Conservation (phyloP, 2,329 filamentous ascomycete genomes). For the Hymenoscyphus linearis region DNA sequence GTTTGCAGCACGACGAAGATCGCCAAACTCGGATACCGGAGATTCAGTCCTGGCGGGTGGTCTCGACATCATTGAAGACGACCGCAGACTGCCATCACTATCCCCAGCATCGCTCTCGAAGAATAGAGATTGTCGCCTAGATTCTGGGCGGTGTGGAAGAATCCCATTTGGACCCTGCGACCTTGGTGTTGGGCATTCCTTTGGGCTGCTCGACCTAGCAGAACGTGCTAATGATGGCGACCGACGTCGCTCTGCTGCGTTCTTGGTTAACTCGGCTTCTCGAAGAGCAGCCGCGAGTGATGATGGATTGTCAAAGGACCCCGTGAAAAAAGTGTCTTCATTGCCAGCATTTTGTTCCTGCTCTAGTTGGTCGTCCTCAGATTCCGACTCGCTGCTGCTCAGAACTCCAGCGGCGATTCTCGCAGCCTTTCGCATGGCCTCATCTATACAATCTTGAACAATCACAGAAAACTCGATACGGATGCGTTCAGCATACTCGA, state of each 20-base stretch:
- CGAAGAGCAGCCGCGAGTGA: constrained; percentile 50
- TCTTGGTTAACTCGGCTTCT: constrained; percentile 25
- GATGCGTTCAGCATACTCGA: constrained; percentile 94
- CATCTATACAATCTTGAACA: constrained; percentile 93
- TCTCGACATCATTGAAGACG: constrained; percentile 67
- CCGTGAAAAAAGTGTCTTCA: constrained; percentile 48
- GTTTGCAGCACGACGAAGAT: constrained; percentile 69
- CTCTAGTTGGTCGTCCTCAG: constrained; percentile 21
- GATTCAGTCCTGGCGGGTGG: constrained; percentile 73
- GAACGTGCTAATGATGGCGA: constrained; percentile 55
- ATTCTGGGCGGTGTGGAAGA: constrained; percentile 53
- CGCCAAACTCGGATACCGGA: constrained; percentile 79
- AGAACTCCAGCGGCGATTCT: constrained; percentile 80
- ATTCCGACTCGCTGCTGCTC: constrained; percentile 51
- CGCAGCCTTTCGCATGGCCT: constrained; percentile 83
- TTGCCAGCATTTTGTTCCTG: constrained; percentile 39
- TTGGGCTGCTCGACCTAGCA: constrained; percentile 82
- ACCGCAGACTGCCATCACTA: constrained; percentile 84
- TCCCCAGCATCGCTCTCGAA: constrained; percentile 78
- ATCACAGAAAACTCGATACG: constrained; percentile 88
- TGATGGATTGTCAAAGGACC: constrained; percentile 54
- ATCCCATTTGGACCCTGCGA: constrained; percentile 62
- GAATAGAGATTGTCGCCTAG: constrained; percentile 71
- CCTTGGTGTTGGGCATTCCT: constrained; percentile 83
- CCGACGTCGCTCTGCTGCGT: constrained; percentile 36